Conservation (phyloP, 2,329 filamentous ascomycete species). For the Phoma sp. region DNA sequence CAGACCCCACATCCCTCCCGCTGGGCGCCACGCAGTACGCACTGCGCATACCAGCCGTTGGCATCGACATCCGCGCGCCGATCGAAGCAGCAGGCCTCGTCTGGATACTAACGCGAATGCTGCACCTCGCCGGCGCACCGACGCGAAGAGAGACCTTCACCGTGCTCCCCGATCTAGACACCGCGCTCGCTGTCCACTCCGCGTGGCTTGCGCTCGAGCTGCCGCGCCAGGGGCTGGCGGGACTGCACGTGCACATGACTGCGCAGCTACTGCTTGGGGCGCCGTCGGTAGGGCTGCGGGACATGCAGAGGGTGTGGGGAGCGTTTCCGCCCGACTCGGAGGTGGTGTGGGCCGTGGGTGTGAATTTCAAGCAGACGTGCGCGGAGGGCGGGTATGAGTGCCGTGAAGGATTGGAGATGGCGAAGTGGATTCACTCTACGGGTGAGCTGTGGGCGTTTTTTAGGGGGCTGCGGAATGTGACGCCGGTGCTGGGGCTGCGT, state of each 20-base stretch:
- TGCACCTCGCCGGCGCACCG: slow-evolving; percentile 20
- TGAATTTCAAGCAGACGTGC: slow-evolving; percentile 24
- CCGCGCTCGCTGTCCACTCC: slow-evolving; percentile 24
- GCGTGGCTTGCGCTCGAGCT: slow-evolving; percentile 32
- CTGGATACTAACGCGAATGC: slow-evolving; percentile 29
- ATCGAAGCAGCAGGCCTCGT: slow-evolving; percentile 19
- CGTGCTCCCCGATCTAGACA: slow-evolving; percentile 8
- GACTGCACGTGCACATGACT: slow-evolving; percentile 23
- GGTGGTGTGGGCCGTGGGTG: slow-evolving; percentile 21
- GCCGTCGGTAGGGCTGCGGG: slow-evolving; percentile 9
- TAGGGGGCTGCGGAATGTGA: background rate
- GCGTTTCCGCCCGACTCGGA: slow-evolving; percentile 18
- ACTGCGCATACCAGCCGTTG: slow-evolving; percentile 19
- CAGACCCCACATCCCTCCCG: slow-evolving; percentile 3
- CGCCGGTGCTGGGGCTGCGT: background rate
- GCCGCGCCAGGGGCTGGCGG: slow-evolving; percentile 18
- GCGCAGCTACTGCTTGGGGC: slow-evolving; percentile 18
- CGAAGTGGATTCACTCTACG: background rate
- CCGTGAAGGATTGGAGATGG: background rate
- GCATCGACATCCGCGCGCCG: slow-evolving; percentile 30
- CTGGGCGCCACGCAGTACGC: background rate
- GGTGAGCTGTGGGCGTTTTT: slow-evolving; percentile 4
- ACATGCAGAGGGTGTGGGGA: slow-evolving; percentile 27
- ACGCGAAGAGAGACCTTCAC: slow-evolving; percentile 7
- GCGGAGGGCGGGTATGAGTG: slow-evolving; percentile 12